Evolutionary conservation across 306 rosid species (phyloP).

Genomic region (Prosopis cineraria): DNA sequence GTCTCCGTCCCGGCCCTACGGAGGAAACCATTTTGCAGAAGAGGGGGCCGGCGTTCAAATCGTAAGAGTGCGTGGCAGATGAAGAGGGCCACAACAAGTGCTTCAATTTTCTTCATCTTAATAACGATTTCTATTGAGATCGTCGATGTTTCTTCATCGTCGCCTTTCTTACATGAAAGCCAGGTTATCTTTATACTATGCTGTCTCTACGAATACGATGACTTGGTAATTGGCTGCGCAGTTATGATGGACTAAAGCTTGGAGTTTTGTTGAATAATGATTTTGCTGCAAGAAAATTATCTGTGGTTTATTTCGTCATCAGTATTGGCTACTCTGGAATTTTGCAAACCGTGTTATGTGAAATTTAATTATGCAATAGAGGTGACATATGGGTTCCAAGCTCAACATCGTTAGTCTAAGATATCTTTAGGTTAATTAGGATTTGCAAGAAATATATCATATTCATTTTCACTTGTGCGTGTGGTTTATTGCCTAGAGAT

Average conservation of each 20-base stretch:
- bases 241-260: constrained; percentile 7
- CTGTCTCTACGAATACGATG: background rate
- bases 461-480: constrained; percentile 4
- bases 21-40: background rate
- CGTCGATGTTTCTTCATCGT: constrained; percentile 39
- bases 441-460: background rate
- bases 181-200: constrained; percentile 34
- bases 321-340: constrained; percentile 15
- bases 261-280: constrained; percentile 10
- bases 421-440: background rate
- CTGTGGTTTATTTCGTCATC: background rate
- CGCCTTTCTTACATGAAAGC: constrained; percentile 42
- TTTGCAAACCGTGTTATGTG: background rate
- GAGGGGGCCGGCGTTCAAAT: background rate
- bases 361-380: background rate
- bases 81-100: constrained; percentile 40
- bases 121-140: constrained; percentile 28
- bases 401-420: constrained; percentile 1
- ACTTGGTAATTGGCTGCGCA: constrained; percentile 21
- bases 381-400: constrained; percentile 9
- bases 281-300: constrained; percentile 7
- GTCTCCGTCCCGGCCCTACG: background rate
- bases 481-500: constrained; percentile 18
- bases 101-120: constrained; percentile 38
- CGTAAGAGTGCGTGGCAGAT: constrained; percentile 35